Evolutionary conservation across 2,329 filamentous ascomycete species (phyloP), one percentile per base, ranked within the genome.

Genomic region (Tothia fuscella): DNA sequence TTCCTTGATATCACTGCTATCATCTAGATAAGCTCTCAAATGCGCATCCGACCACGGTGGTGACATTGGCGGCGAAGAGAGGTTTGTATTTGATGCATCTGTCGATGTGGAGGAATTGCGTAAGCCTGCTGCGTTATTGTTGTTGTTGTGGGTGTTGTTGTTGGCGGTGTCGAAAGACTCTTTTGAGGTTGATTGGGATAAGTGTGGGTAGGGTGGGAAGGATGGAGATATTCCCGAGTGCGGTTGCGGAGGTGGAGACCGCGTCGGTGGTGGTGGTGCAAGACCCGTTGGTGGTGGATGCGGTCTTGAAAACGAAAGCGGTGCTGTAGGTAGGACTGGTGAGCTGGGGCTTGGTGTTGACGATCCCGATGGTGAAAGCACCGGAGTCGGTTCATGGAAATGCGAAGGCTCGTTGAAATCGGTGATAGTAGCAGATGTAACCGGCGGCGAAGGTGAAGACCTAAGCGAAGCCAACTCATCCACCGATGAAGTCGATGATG

Each of bases 21-120:
- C 86, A 50, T 96, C 89, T 53, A 96, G 82, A 62, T 95, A 98
- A 12, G 83, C 80, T 46, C 86, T 78, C 21, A 98, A 72, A 51
- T 78, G 84, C 43, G 78, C 71, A 59, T 96, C 89, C 47, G 86
- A 89, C 91, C 91, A 98, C 0, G 78, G 75, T 20, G 79, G 71
- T 16, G 35, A 39, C 12, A 12, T 5, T 10, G 26, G 20, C 7
- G 42, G 31, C 13, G 42, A 44, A 7, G 34, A 28, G 10, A n/a
- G n/a, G n/a, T n/a, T n/a, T n/a, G n/a, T n/a, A 33, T 17, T 20
- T 9, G 28, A 33, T 14, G 33, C 21, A 5, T 21, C 26, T 2
- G 35, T 44, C 16, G 42, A 44, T n/a, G 42, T 33, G 25, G 6
- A 9, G 19, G 36, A 38, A 21, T 40, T 42, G 68, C 68, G 53